A percentile compares a stretch with the other conserved stretches of the same genome.
Conservation (phyloP, 108 stramenopile genomes). For the Cyclostephanos invisitatus region DNA sequence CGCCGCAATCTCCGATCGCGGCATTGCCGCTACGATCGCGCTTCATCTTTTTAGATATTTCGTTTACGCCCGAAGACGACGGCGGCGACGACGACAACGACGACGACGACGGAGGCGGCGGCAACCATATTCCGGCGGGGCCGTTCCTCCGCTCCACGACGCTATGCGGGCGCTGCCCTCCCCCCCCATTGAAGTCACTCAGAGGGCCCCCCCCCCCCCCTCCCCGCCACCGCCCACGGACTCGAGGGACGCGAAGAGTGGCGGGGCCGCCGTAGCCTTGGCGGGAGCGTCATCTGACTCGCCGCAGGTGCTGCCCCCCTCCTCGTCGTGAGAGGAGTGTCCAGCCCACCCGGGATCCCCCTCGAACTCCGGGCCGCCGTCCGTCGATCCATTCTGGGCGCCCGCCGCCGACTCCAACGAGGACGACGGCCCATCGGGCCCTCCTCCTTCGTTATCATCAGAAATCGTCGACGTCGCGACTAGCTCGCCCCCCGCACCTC, state of each 20-base stretch:
- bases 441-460: no score
- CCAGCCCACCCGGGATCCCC: neutral
- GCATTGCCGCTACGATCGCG: slow-evolving; percentile 7
- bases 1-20: slow-evolving; percentile 3
- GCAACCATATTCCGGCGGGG: neutral
- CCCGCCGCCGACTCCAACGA: slow-evolving; percentile 5
- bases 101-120: no score
- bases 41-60: slow-evolving; percentile 4
- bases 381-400: neutral
- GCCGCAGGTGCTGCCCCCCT: neutral
- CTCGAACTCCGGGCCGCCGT: slow-evolving; percentile 2
- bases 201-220: no score
- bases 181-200: neutral
- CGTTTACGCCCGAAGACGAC: neutral
- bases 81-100: slow-evolving; percentile 6
- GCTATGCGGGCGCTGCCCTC: neutral
- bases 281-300: neutral
- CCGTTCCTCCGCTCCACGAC: neutral
- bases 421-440: no score
- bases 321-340: neutral
- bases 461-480: no score
- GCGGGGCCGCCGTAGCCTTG: neutral
- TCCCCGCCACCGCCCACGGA: slow-evolving; percentile 8
- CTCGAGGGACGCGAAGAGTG: slow-evolving; percentile 12
- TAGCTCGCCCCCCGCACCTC: no score